Conservation (phyloP, 352 stramenopile genomes). For the Pythium phragmitis region DNA sequence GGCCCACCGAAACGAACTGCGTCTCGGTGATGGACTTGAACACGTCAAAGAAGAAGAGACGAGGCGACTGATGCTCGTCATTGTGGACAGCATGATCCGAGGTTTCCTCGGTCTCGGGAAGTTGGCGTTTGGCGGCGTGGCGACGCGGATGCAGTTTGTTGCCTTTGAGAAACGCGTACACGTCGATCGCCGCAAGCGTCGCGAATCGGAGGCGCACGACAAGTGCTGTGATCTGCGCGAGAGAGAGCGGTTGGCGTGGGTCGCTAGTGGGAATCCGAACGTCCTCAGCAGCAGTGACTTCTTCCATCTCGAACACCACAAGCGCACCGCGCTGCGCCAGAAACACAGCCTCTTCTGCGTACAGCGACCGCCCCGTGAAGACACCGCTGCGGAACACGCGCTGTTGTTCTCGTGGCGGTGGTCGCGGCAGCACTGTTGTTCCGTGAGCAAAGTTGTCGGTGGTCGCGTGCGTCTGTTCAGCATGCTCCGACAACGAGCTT, state of each 20-base stretch:
- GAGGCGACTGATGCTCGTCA: conserved; percentile 8
- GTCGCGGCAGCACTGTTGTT: neutral
- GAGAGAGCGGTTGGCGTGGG: conserved; percentile 20
- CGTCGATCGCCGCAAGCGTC: conserved; percentile 43
- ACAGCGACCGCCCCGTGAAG: conserved; percentile 64
- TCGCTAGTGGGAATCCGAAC: neutral
- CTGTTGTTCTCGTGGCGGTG: neutral
- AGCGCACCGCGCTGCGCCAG: conserved; percentile 56
- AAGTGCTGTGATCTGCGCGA: conserved; percentile 31
- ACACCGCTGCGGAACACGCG: conserved; percentile 32
- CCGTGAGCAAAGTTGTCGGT: neutral
- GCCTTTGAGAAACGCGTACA: conserved; percentile 64
- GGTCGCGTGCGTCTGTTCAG: neutral
- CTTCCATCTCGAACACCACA: conserved; percentile 37
- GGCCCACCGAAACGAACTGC: conserved; percentile 12
- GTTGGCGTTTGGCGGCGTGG: neutral
- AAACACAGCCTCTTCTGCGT: conserved; percentile 68
- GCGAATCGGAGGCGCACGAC: conserved; percentile 30
- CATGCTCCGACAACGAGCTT: neutral
- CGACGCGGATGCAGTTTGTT: conserved; percentile 66
- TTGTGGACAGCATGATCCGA: neutral
- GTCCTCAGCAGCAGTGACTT: conserved; percentile 7
- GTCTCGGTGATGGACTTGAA: conserved; percentile 45
- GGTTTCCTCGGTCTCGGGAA: neutral
- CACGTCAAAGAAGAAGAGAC: conserved; percentile 52